Evolutionary conservation across 257 asterid genomes (phyloP).

Genomic region (Solanum ahanhuiri): DNA sequence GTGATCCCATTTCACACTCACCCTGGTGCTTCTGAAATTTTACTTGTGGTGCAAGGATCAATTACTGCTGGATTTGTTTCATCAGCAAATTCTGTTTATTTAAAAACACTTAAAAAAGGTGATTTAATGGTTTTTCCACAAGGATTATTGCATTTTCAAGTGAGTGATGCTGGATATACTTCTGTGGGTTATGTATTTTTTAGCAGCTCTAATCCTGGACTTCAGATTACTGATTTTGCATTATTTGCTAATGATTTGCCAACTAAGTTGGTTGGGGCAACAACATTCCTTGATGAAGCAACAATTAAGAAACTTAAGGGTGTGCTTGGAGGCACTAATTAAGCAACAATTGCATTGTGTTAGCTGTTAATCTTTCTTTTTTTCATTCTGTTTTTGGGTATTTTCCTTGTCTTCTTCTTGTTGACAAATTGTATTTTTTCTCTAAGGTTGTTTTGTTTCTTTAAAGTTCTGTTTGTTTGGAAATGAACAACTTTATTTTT

Average conservation of each 20-base stretch:
- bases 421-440: neutral
- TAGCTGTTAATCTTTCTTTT: neutral
- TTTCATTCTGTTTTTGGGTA: neutral
- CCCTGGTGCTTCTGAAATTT: conserved; percentile 58
- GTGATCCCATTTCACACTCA: conserved; percentile 74
- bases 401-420: neutral
- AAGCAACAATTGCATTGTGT: neutral
- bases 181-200: conserved; percentile 51
- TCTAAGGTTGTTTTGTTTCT: neutral
- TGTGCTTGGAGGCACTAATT: conserved; percentile 36
- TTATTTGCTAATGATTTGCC: conserved; percentile 46
- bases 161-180: conserved; percentile 40
- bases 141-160: conserved; percentile 68
- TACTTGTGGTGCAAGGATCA: conserved; percentile 36
- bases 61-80: conserved; percentile 45
- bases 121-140: conserved; percentile 58
- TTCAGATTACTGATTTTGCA: conserved; percentile 51
- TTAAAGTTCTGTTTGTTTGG: neutral
- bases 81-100: neutral
- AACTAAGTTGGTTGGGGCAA: conserved; percentile 29
- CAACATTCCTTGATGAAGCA: conserved; percentile 53
- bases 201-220: conserved; percentile 54
- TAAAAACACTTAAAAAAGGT: conserved; percentile 18
- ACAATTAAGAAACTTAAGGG: conserved; percentile 45
- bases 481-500: neutral